Evolutionary conservation across 2,329 filamentous ascomycete genomes (phyloP).

Genomic region (Colletotrichum sp.): DNA sequence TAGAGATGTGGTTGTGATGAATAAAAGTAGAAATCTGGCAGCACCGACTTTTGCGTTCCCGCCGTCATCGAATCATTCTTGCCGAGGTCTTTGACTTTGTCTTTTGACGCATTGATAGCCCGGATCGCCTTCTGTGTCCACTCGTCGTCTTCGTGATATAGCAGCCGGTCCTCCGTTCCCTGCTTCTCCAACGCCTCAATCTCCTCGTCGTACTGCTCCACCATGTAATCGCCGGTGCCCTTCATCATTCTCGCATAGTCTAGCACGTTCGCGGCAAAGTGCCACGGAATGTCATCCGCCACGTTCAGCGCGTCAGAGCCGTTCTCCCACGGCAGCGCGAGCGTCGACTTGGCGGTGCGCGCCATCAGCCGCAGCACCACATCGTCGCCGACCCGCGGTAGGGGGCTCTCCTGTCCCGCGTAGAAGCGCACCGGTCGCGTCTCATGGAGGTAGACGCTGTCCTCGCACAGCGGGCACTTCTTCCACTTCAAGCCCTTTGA

Average conservation of each 20-base stretch:
- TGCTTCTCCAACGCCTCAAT: slow-evolving; percentile 76
- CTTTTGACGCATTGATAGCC: slow-evolving; percentile 75
- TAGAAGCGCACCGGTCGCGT: slow-evolving; percentile 91
- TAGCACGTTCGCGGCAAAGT: slow-evolving; percentile 89
- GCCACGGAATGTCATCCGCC: slow-evolving; percentile 88
- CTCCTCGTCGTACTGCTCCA: slow-evolving; percentile 79
- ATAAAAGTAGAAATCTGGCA: slow-evolving; percentile 81
- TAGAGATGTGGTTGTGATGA: slow-evolving; percentile 88
- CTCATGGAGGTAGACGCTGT: slow-evolving; percentile 90
- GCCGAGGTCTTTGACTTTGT: slow-evolving; percentile 64
- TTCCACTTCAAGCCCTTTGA: slow-evolving; percentile 83
- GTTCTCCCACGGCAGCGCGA: slow-evolving; percentile 86
- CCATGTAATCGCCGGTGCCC: slow-evolving; percentile 88
- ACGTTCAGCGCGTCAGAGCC: slow-evolving; percentile 70
- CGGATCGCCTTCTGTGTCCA: slow-evolving; percentile 88
- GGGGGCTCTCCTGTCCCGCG: slow-evolving; percentile 80
- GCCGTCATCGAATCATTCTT: slow-evolving; percentile 27
- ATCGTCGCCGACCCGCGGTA: slow-evolving; percentile 84
- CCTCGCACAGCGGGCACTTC: slow-evolving; percentile 96
- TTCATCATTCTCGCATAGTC: slow-evolving; percentile 98
- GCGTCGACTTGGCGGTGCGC: slow-evolving; percentile 78
- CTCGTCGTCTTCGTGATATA: slow-evolving; percentile 91
- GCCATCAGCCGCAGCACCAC: slow-evolving; percentile 88
- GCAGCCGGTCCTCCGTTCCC: slow-evolving; percentile 85
- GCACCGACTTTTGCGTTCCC: slow-evolving; percentile 8